Base-by-base conservation (phyloP, 257 asterid genomes). In the Solanum phureja region DNA sequence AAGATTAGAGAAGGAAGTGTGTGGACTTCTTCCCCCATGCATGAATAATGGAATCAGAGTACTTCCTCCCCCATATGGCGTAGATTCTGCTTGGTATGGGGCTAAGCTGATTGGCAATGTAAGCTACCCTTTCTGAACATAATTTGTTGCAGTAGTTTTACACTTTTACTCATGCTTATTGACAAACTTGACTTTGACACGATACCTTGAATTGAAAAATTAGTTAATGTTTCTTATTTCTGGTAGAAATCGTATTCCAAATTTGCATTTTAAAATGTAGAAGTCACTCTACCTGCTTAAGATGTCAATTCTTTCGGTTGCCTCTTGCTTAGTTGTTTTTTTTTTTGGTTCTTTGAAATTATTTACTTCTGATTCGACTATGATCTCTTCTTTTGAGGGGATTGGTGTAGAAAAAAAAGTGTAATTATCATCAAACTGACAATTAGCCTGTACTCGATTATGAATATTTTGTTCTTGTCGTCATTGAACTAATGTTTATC, bases 11-110 rank as follows among this genome's bases (percentile, higher is more conserved):
- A 95, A 92, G 90, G 99, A 97, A 90, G 90, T 97, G 84, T 87
- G 86, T 58, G 94, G 62, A 85, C 77, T 86, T 90, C 92, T 94
- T 77, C 92, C 98, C 38, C 76, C 89, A 40, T 89, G 92, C 86
- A 86, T 91, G 73, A 91, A 93, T 58, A 87, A 85, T 73, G 98
- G 98, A 87, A 90, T 94, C 88, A 95, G 93, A 87, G 98, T 97
- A 87, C 24, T 95, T 85, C 98, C 98, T 90, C 96, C 98, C 18
- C 97, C 98, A 75, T 90, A 92, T 89, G 99, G 98, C 35, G 89
- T 91, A 23, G 96, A 97, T 92, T 94, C 99, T 88, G 98, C 95
- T 24, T 97, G 99, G 99, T 93, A 90, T 77, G 99, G 99, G 88
- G 99, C 98, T 69, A 95, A 95, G 91, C 97, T 94, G 86, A 89